These are phyloP conservation scores for Cutaneotrichosporon sp. DNA, from an alignment of 1,284 basidiomycete species.

Conservation along the genomic window DNA sequence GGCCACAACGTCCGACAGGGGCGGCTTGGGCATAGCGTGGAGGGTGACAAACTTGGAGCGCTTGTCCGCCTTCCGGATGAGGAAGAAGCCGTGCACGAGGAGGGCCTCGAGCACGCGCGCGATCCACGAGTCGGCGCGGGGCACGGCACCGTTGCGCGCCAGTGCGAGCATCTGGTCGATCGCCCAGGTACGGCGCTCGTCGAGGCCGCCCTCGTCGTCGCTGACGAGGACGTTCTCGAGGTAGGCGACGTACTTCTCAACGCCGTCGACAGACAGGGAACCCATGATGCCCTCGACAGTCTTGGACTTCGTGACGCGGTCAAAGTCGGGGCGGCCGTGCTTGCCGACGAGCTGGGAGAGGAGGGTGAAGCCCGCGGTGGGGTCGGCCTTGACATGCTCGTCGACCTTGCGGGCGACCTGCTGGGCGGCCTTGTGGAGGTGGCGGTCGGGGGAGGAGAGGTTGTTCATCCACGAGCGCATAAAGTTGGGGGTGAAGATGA, in stretches of 20 bases:
- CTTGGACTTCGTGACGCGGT: constrained; percentile 88
- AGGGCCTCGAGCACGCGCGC: constrained; percentile 77
- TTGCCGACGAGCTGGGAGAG: constrained; percentile 84
- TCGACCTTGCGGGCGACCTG: constrained; percentile 77
- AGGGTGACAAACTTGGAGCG: constrained; percentile 64
- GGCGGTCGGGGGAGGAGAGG: constrained; percentile 79
- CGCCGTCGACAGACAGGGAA: constrained; percentile 72
- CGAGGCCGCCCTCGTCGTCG: constrained; percentile 56
- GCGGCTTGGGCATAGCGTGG: constrained; percentile 64
- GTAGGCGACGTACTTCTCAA: constrained; percentile 74
- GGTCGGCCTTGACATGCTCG: constrained; percentile 71
- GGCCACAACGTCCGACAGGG: constrained; percentile 71
- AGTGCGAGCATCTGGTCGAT: constrained; percentile 81
- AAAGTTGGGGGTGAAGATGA: constrained; percentile 92
- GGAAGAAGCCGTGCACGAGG: constrained; percentile 77
- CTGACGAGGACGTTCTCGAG: constrained; percentile 62
- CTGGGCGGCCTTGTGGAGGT: constrained; percentile 83
- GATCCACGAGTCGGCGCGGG: constrained; percentile 78
- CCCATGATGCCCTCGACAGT: constrained; percentile 84
- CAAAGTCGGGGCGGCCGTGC: constrained; percentile 85
- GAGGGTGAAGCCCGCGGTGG: constrained; percentile 78
- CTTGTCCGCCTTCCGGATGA: constrained; percentile 68
- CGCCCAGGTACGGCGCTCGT: constrained; percentile 62
- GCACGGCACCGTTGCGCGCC: constrained; percentile 75
- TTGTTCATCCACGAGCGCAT: constrained; percentile 98